Conservation (phyloP, 2,329 filamentous ascomycete species). For the Cladophialophora chaetospira region DNA sequence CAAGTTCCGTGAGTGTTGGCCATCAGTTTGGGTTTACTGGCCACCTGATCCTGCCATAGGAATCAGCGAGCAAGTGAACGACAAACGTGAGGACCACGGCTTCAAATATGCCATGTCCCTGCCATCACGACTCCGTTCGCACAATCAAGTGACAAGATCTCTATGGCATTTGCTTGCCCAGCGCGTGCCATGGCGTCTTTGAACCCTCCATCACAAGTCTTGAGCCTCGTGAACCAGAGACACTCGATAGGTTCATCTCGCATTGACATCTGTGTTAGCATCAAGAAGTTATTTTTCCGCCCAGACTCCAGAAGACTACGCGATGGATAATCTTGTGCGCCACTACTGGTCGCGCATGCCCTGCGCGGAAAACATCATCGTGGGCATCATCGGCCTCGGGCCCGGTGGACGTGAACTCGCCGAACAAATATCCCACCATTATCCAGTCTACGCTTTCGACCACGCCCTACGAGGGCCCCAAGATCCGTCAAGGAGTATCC, state of each 20-base stretch:
- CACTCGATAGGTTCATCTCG: too few relatives aligned
- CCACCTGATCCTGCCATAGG: too few relatives aligned
- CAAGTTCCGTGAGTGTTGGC: too few relatives aligned
- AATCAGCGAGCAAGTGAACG: too few relatives aligned
- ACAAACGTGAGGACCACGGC: background rate
- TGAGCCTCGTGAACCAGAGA: too few relatives aligned
- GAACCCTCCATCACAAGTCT: too few relatives aligned
- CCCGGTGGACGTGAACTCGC: background rate
- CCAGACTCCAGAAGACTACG: too few relatives aligned
- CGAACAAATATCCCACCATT: background rate
- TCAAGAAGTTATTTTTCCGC: too few relatives aligned
- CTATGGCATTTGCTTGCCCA: too few relatives aligned
- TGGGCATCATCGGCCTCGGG: background rate
- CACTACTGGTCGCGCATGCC: background rate
- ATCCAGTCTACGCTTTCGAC: background rate
- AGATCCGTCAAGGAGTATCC: background rate
- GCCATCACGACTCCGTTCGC: background rate
- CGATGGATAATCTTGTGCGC: background rate
- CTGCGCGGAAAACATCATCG: background rate
- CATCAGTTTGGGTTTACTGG: too few relatives aligned
- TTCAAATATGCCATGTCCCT: background rate
- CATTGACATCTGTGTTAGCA: background rate
- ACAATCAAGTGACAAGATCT: background rate
- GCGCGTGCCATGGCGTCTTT: too few relatives aligned
- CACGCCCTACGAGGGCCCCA: background rate